Evolutionary conservation across 1,139 yeast genomes (phyloP), one percentile per base, ranked within the genome.

Genomic region (Kurtzmaniella quercitrusa): DNA sequence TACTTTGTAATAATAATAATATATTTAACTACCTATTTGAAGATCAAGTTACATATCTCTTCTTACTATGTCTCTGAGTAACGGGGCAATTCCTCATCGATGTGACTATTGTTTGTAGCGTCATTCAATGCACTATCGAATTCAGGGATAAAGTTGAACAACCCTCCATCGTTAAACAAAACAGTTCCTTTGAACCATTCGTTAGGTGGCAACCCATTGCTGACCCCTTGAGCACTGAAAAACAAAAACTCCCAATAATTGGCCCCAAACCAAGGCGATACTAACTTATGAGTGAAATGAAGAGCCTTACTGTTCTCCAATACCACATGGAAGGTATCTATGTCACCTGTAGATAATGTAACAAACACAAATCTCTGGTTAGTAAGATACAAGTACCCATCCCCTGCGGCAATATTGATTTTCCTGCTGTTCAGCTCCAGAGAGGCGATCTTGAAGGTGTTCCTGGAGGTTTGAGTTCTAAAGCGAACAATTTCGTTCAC

Each of bases 221-320:
- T 66, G 5, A 67, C 63, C 2, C 48, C 50, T 2, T 58, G 47
- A 2, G 65, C 56, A 44, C 72, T 64, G 42, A 57, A 66, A 51
- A 77, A 73, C 38, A 68, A 44, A 40, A 74, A 67, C 50, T 68
- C 66, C 73, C 77, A 75, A 52, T 67, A 73, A 52, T 76, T 77
- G 17, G 79, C 68, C 0, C 82, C 82, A 54, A 77, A 73, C 81
- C 80, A 76, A 1, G 81, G 81, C 16, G 77, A 65, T 44, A 70
- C 65, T 41, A 76, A 50, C 43, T 66, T 61, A 52, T 73, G 75
- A 0, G 71, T 59, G 33, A 65, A 57, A 41, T 60, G 66, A 17
- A 65, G 44, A 11, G 42, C 37, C 1, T 62, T 55, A 5, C 58
- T 51, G 25, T 50, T 42, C 5, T 46, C 47, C 37, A 71, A 52